Percentiles rank a stretch among this genome's conserved stretches.
Evolutionary conservation across 352 stramenopile species (phyloP).

Genomic region (Phytopythium sindhum): DNA sequence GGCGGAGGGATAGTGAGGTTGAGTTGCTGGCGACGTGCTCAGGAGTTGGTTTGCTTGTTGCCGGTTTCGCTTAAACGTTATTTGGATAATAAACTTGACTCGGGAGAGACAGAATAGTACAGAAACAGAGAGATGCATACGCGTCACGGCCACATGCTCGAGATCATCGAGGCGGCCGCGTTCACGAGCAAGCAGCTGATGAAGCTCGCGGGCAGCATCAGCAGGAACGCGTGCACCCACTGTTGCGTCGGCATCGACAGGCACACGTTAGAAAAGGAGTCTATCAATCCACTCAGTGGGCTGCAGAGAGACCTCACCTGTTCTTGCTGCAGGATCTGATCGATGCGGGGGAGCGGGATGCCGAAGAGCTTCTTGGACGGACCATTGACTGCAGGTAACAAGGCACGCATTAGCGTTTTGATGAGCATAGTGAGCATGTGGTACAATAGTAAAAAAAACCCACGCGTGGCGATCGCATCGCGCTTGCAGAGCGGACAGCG

Average conservation of each 20-base stretch:
- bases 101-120: not conserved
- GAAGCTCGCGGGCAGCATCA: constrained; percentile 77
- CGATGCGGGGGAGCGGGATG: constrained; percentile 47
- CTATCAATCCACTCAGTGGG: too few relatives aligned
- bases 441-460: constrained; percentile 9
- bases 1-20: not conserved
- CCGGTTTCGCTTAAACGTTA: not conserved
- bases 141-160: constrained; percentile 69
- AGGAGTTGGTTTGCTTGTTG: not conserved
- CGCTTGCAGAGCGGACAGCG: constrained; percentile 84
- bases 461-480: constrained; percentile 66
- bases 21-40: not conserved
- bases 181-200: constrained; percentile 82
- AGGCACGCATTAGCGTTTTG: not conserved
- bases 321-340: constrained; percentile 74
- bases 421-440: not conserved
- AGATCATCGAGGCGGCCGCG: constrained; percentile 62
- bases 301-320: constrained; percentile 37
- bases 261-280: not conserved
- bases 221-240: constrained; percentile 77
- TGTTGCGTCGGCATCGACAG: constrained; percentile 13
- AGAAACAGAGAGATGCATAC: not conserved
- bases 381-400: constrained; percentile 26
- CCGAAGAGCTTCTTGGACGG: constrained; percentile 62
- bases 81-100: not conserved